Base-by-base conservation (phyloP, 768 basidiomycete genomes). In the Leccinum broughii region DNA sequence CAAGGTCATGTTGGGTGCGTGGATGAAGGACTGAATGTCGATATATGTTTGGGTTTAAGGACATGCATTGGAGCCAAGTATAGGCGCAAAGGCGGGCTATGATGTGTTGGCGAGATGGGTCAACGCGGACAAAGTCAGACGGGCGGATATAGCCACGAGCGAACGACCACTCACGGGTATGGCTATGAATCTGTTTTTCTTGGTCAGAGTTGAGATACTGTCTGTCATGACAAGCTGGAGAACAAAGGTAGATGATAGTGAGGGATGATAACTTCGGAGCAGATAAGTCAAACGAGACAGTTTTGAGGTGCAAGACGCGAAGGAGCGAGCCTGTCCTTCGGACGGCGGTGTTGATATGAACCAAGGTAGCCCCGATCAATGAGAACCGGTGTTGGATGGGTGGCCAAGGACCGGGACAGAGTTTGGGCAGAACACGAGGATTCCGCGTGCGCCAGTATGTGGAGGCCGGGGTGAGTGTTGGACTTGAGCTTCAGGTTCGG, bases 41-140 rank as follows among this genome's bases (percentile, higher is more conserved):
- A 28, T 41, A 5, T 51, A 54, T n/a, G 55, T 39, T 39, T 66
- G 32, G 20, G 41, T 46, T 10, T 59, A 59, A 30, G 70, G 66
- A 54, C 56, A 67, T 3, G 52, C 6, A 44, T 70, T 70, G 55
- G 66, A 66, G 14, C 35, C 30, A 35, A 66, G 35, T 22, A 66
- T 30, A 17, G n/a, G n/a, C 9, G 35, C 46, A 56, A 62, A 60
- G 34, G 54, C 22, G 14, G 56, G 51, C 70, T 64, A 52, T 6
- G 8, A 9, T 15, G 6, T 26, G 34, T 34, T 3, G 20, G 20
- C 20, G 51, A 20, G n/a, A 53, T n/a, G 44, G 28, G 22, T 8
- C 1, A 17, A 30, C 6, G 52, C 59, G 44, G 39, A 50, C 35
- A 53, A 28, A 51, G 14, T 51, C 50, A 28, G 50, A 50, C 6